Evolutionary conservation across 345 rosid genomes (phyloP), one percentile per base, ranked within the genome.

Genomic region (Pseudoturritis turrita): DNA sequence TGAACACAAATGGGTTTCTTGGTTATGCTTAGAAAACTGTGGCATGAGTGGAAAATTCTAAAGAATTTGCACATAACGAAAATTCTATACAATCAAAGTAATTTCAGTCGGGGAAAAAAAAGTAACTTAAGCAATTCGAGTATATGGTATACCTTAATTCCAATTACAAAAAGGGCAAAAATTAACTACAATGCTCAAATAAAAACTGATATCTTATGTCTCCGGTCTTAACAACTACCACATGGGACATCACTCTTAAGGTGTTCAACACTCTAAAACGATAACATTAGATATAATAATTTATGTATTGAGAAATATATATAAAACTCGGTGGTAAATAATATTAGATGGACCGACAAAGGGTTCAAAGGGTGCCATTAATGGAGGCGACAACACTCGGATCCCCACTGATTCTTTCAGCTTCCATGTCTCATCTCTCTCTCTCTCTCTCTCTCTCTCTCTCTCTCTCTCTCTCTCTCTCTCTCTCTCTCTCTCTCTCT

Each of bases 341-440:
- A 72, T 72, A 59, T 37, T 67, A 54, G 77, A 72, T 73, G 84
- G 70, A 86, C 97, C 91, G 96, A 91, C 97, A 87, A 77, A 75
- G 75, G 85, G 80, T 81, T 80, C 80, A 76, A 83, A 68, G 81
- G 81, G 80, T 86, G 89, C 91, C 88, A 84, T 83, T 85, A 87
- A 83, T 84, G 88, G 83, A 86, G 85, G 90, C 87, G 94, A 89
- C 97, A 91, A 62, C 77, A 72, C 84, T 85, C 79, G 70, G 88
- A 89, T 91, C 82, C 90, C 81, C 79, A 67, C 83, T 82, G 88
- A 86, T 83, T 80, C 82, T 77, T 83, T 86, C 83, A 75, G 70
- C 81, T 79, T 66, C 80, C 70, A 59, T 82, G 79, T 85, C 85
- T 68, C 73, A 39, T 75, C 72, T 74, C 73, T 82, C 83, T n/a